Base-by-base conservation (phyloP, 352 stramenopile genomes). In the Globisporangium rhizosaccharum region DNA sequence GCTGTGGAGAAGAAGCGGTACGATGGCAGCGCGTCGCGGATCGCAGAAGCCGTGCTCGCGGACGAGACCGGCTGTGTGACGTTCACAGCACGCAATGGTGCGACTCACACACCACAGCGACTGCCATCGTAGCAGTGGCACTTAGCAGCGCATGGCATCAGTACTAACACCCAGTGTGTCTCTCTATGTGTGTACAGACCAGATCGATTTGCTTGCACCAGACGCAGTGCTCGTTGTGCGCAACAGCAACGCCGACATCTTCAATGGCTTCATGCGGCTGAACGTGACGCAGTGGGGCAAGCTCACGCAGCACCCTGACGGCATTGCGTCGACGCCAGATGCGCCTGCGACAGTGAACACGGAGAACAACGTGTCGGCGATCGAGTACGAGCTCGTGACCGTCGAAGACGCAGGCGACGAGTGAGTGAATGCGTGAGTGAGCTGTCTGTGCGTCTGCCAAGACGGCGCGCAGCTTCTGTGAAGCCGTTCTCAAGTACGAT, bases 261-360 rank as follows among this genome's bases (percentile, higher is more conserved):
- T 88, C 63, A 90, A 90, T 57, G 83, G 83, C 6, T 95, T 91
- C 59, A 85, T 93, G 81, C 65, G 85, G 23, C 72, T 95, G 26
- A 90, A 90, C 59, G 83, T 95, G 60, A 88, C 78, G n/a, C 69
- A 90, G 45, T 95, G 83, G 83, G 85, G 85, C 25, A 95, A 95
- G 58, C 64, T 95, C 26, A 70, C 79, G 8, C 41, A 41, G 44
- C 72, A 95, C 67, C 85, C 85, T 17, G 85, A 95, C 51, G 80
- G 70, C 25, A 59, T 95, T 44, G 75, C 61, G 17, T 95, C 85
- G 33, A 95, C 85, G 14, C 85, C 85, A 10, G 60, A 67, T 23
- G 66, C 69, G 4, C 85, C 85, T 26, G 46, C 66, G 1, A 73
- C 51, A 6, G 51, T 81, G 25, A 81, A 90, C 62, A 76, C 63